Base-by-base conservation (phyloP, 345 rosid species). In the Syzygium grande region DNA sequence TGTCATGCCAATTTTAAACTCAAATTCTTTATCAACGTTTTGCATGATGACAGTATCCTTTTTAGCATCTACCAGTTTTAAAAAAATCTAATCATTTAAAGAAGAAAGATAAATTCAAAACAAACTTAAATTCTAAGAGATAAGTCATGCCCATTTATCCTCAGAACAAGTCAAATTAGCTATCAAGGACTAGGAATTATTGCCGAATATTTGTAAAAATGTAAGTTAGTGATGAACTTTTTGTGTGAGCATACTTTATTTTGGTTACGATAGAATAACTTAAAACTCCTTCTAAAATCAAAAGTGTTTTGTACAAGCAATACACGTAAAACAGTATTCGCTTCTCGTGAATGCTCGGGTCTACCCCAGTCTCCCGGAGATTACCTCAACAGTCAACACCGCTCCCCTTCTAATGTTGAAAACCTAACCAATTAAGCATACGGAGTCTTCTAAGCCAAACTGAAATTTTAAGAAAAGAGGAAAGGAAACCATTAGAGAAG, bases 61-160 rank as follows among this genome's bases (percentile, higher is more conserved):
- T n/a, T 0, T 2, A 12, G 4, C 17, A 30, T n/a, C 17, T 13
- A 0, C 29, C 27, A 61, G 4, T 12, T n/a, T 59, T 59, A 2
- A 27, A 61, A 61, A n/a, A 12, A 61, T 56, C 63, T 56, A 61
- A 27, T 61, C 29, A 27, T n/a, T 61, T 27, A 27, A 61, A 61
- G 8, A 61, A 29, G 11, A 61, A n/a, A n/a, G 17, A 61, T 61
- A n/a, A 61, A n/a, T 61, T 27, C 4, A 61, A 61, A 61, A 59
- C 27, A 59, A 5, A 27, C 9, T 54, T 17, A 54, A 58, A 58
- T 25, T 2, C 4, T 61, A 61, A 61, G 4, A 61, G 17, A 27
- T 27, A 27, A 61, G 8, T 27, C 4, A 27, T 61, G 27, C 16
- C 68, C 17, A 61, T 61, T 27, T 61, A n/a, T 61, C 68, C 14